These are phyloP conservation scores for Triticum timopheevii DNA, from an alignment of 176 grass and related monocot genomes.

Conservation along the genomic window DNA sequence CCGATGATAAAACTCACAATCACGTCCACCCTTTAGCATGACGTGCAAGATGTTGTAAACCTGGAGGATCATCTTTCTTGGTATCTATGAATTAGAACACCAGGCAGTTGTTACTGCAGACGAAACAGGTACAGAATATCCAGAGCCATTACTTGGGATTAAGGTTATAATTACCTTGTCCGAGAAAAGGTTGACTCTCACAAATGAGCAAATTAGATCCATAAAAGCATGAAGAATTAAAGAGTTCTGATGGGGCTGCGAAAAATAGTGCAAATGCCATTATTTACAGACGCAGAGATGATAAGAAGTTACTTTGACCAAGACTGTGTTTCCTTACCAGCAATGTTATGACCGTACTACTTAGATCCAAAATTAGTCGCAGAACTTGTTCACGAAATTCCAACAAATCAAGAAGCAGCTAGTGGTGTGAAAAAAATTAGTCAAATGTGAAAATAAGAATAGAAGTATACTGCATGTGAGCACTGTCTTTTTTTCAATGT, in stretches of 20 bases:
- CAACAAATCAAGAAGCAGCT: slow-evolving; percentile 98
- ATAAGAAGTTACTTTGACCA: neutral
- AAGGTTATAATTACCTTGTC: slow-evolving; percentile 75
- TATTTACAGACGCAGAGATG: slow-evolving; percentile 15
- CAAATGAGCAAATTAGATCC: slow-evolving; percentile 96
- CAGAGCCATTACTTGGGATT: neutral
- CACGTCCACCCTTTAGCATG: slow-evolving; percentile 90
- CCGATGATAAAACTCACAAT: slow-evolving; percentile 98
- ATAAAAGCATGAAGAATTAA: slow-evolving; percentile 98
- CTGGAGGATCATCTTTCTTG: slow-evolving; percentile 99
- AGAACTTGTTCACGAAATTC: slow-evolving; percentile 96
- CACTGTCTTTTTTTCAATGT: neutral
- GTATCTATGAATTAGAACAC: slow-evolving; percentile 62
- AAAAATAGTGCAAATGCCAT: slow-evolving; percentile 29
- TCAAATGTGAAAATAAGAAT: neutral
- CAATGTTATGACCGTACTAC: slow-evolving; percentile 98
- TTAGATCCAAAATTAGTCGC: slow-evolving; percentile 93
- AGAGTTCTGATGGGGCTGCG: slow-evolving; percentile 96
- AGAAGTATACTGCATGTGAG: neutral
- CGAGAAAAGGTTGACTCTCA: slow-evolving; percentile 92
- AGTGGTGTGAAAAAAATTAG: slow-evolving; percentile 22
- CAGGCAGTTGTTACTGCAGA: slow-evolving; percentile 10
- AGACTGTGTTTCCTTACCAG: slow-evolving; percentile 53
- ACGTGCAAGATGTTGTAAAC: slow-evolving; percentile 89
- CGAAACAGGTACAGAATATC: neutral